A percentile compares a stretch with the other conserved stretches of the same genome.
Conservation (phyloP, 2,329 filamentous ascomycete species). For the Apiospora hydei region DNA sequence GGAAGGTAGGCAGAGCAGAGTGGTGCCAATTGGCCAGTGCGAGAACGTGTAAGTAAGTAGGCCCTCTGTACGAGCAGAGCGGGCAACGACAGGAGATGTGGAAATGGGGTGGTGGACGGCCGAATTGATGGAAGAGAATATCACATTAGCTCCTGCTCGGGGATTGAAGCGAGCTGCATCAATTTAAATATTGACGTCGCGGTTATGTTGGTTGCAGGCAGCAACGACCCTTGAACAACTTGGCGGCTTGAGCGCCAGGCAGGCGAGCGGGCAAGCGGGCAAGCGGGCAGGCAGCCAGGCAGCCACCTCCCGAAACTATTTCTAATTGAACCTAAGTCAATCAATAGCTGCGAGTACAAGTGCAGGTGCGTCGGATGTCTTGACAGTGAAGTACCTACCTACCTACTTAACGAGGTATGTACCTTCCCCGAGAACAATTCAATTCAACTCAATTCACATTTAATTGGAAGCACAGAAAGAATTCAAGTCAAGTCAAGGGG, state of each 20-base stretch:
- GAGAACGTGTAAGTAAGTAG: neutral
- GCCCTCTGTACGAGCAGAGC: neutral
- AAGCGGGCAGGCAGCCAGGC: neutral
- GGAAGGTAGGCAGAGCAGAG: neutral
- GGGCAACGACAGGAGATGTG: neutral
- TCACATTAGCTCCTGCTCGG: neutral
- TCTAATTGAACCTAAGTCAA: neutral
- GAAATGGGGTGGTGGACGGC: neutral
- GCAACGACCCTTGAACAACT: neutral
- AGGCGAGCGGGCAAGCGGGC: neutral
- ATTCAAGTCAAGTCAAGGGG: no score
- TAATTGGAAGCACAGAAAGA: no score
- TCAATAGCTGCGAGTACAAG: no score
- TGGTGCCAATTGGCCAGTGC: neutral
- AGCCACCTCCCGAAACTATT: neutral
- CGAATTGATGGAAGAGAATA: neutral
- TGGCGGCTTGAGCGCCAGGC: conserved; percentile 8
- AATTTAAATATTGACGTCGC: conserved; percentile 12
- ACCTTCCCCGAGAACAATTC: no score
- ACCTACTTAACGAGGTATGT: no score
- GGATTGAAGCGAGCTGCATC: neutral
- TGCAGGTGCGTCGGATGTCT: no score
- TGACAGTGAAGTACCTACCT: no score
- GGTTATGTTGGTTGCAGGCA: conserved; percentile 5
- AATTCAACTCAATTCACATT: no score